A percentile compares a stretch with the other conserved stretches of the same genome.
These are phyloP conservation scores for Dendrobium chrysotoxum DNA, from an alignment of 106 monocot genomes.

Conservation along the genomic window DNA sequence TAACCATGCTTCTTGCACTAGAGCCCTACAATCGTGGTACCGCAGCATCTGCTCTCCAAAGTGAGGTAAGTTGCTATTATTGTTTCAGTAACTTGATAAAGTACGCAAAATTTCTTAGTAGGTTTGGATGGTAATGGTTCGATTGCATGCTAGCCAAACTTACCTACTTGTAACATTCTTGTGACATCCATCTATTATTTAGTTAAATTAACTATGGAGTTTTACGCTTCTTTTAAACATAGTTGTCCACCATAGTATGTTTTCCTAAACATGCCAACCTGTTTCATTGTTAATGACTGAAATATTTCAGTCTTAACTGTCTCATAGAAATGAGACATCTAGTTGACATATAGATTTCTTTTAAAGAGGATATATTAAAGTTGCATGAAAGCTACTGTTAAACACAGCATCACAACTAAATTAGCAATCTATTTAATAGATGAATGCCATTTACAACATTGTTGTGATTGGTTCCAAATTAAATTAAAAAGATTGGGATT, in stretches of 20 bases:
- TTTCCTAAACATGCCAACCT: background rate
- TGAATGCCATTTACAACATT: background rate
- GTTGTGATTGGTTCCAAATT: background rate
- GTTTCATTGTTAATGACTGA: background rate
- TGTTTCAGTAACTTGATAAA: background rate
- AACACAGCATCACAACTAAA: background rate
- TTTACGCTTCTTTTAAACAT: background rate
- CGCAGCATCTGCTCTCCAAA: slow-evolving; percentile 33
- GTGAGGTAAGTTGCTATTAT: slow-evolving; percentile 16
- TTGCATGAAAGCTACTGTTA: background rate
- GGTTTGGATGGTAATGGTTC: background rate
- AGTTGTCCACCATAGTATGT: background rate
- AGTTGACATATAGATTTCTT: background rate
- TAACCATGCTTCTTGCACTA: slow-evolving; percentile 29
- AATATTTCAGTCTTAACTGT: background rate
- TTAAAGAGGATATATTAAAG: background rate
- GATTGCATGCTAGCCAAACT: background rate
- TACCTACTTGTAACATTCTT: background rate
- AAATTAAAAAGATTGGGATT: background rate
- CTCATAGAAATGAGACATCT: background rate
- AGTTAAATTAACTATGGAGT: background rate
- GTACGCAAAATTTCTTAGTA: background rate
- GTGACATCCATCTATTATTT: background rate
- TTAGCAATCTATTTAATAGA: background rate
- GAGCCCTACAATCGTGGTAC: slow-evolving; percentile 35